Base-by-base conservation (phyloP, 306 rosid genomes). In the Prunus mira region DNA sequence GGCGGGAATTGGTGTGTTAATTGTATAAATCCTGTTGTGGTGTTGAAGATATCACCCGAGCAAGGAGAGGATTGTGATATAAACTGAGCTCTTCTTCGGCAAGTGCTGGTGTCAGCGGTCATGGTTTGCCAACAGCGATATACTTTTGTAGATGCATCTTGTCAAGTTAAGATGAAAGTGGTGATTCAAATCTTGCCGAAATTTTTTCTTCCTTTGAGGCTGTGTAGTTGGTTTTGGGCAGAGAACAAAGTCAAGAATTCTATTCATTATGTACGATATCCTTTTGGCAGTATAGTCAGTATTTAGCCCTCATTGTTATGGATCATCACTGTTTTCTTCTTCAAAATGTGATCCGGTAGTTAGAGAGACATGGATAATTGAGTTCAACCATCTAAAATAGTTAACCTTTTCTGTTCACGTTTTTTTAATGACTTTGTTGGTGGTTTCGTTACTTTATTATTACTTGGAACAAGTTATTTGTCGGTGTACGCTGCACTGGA, bases 191-290 rank as follows among this genome's bases (percentile, higher is more conserved):
- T 73, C 73, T 76, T 67, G 78, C 84, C 79, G 72, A 66, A 77
- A 78, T 65, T 71, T 81, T 77, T 81, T 72, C 76, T 76, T 79
- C 84, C 55, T 76, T 69, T 25, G 90, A 88, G 91, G 96, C 85
- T 76, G 75, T 80, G 75, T 82, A 62, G 74, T 80, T 83, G 76
- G 84, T 79, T 79, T 34, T 73, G 70, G 62, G 88, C 72, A 82
- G 90, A 87, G 92, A 84, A 83, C 72, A 32, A 47, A 79, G 71
- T 83, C 80, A 66, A 87, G 80, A 87, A 84, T 89, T 81, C 65
- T 82, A 82, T 88, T 87, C 87, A 65, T 84, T 85, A 74, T 89
- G 90, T 90, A 88, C 75, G 73, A 90, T 86, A 82, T 84, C 74
- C 72, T 83, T 84, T 81, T 69, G 81, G 86, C 72, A 27, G 15